Percentiles rank a stretch among this genome's conserved stretches.
Conservation (phyloP, 495 filamentous ascomycete genomes). For the Daldinia decipiens region DNA sequence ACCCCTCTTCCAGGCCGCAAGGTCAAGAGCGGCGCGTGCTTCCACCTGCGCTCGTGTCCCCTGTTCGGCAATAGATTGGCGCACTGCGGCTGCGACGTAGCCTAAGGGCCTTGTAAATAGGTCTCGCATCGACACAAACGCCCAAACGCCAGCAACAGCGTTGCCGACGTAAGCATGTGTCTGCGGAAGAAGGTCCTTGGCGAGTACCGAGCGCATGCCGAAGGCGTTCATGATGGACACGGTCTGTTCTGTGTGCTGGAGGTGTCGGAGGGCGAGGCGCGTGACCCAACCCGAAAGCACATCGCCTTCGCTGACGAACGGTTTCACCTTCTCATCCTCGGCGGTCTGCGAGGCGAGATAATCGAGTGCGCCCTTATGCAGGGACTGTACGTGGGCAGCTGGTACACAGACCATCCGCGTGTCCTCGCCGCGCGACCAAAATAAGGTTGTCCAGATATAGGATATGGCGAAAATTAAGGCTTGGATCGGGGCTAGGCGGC, state of each 20-base stretch:
- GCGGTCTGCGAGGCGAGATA: slow-evolving; percentile 42
- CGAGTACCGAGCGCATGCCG: slow-evolving; percentile 43
- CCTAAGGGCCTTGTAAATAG: slow-evolving; percentile 51
- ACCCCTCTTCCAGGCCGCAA: slow-evolving; percentile 15
- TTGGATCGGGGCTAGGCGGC: slow-evolving; percentile 38
- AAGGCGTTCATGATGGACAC: slow-evolving; percentile 50
- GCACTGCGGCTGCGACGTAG: slow-evolving; percentile 51
- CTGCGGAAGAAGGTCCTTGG: slow-evolving; percentile 42
- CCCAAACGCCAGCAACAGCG: slow-evolving; percentile 41
- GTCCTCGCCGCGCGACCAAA: slow-evolving; percentile 46
- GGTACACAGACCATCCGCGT: slow-evolving; percentile 53
- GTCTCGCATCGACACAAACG: slow-evolving; percentile 47
- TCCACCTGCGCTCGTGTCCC: slow-evolving; percentile 57
- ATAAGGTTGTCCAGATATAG: slow-evolving; percentile 44
- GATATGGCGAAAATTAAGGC: slow-evolving; percentile 46
- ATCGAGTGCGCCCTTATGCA: slow-evolving; percentile 36
- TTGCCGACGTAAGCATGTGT: slow-evolving; percentile 51
- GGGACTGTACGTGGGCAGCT: slow-evolving; percentile 39
- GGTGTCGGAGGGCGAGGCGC: slow-evolving; percentile 37
- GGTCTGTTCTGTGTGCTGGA: slow-evolving; percentile 29
- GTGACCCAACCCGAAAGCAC: slow-evolving; percentile 54
- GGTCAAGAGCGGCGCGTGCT: slow-evolving; percentile 44
- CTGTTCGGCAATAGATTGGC: slow-evolving; percentile 54
- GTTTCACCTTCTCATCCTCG: slow-evolving; percentile 42
- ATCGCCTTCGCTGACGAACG: slow-evolving; percentile 58